A percentile compares a stretch with the other conserved stretches of the same genome.
These are phyloP conservation scores for Sungouiella blattae DNA, from an alignment of 805 yeast species.

Conservation along the genomic window DNA sequence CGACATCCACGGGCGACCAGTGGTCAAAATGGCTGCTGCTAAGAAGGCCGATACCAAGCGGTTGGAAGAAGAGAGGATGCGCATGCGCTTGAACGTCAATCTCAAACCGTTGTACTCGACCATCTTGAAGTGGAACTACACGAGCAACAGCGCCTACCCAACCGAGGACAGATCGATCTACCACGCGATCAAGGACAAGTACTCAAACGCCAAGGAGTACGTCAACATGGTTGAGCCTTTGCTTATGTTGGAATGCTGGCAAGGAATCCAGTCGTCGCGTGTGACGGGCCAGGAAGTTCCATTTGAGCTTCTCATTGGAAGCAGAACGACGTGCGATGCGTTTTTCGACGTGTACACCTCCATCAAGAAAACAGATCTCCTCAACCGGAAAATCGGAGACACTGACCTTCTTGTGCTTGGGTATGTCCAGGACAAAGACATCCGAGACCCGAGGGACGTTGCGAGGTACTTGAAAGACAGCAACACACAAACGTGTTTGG, in stretches of 20 bases:
- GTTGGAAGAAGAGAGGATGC: conserved; percentile 71
- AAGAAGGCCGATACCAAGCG: conserved; percentile 35
- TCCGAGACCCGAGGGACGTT: conserved; percentile 16
- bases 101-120: conserved; percentile 68
- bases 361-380: conserved; percentile 48
- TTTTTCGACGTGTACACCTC: conserved; percentile 86
- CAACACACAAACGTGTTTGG: conserved; percentile 59
- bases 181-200: conserved; percentile 51
- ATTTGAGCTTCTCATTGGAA: conserved; percentile 67
- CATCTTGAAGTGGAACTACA: conserved; percentile 76
- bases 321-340: conserved; percentile 77
- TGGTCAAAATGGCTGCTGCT: conserved; percentile 19
- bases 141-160: conserved; percentile 53
- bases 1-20: conserved; percentile 43
- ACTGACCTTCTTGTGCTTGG: conserved; percentile 68
- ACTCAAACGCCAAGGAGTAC: conserved; percentile 61
- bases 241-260: conserved; percentile 89
- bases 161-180: conserved; percentile 44
- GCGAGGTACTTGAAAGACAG: conserved; percentile 27
- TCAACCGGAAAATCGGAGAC: conserved; percentile 59
- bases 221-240: conserved; percentile 71
- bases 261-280: conserved; percentile 72
- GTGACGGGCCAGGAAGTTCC: conserved; percentile 59
- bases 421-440: conserved; percentile 26
- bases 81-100: conserved; percentile 73